phyloP scores from a whole-genome alignment of 768 basidiomycete species.

The Psilocybe azurescens region DNA sequence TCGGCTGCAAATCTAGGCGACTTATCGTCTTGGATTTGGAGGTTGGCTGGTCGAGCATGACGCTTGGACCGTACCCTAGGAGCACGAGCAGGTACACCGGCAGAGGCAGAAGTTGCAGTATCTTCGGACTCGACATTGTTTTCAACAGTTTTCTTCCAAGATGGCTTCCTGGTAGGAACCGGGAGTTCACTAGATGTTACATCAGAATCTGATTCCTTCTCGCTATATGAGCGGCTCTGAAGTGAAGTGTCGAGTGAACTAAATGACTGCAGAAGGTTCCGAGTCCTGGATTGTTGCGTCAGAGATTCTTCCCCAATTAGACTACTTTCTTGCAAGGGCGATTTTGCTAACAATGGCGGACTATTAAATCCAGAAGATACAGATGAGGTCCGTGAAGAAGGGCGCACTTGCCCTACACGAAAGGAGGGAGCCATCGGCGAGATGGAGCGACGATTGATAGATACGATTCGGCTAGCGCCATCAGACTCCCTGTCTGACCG shows the following conservation, averaged over 20 bases:
- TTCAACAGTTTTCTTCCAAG: conserved; percentile 42
- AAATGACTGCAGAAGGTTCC: not conserved
- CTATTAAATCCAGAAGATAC: conserved; percentile 47
- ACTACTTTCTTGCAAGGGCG: conserved; percentile 27
- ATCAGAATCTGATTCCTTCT: conserved; percentile 24
- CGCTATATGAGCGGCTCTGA: conserved; percentile 2
- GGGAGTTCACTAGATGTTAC: conserved; percentile 26
- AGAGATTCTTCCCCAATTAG: conserved; percentile 16
- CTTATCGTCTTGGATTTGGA: conserved; percentile 47
- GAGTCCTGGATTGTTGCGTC: not conserved
- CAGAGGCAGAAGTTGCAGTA: conserved; percentile 56
- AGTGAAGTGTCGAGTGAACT: not conserved
- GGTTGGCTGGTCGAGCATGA: conserved; percentile 49
- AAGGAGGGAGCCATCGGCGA: conserved; percentile 74
- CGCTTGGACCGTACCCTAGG: conserved; percentile 62
- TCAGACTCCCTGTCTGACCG: conserved; percentile 67
- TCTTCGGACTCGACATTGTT: conserved; percentile 34
- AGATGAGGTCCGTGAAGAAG: conserved; percentile 46
- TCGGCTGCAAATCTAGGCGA: conserved; percentile 29
- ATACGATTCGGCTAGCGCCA: conserved; percentile 58
- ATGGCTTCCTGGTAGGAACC: conserved; percentile 25
- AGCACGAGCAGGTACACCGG: conserved; percentile 38
- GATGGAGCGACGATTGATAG: conserved; percentile 67
- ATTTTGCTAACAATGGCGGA: conserved; percentile 31
- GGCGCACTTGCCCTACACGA: conserved; percentile 41